Evolutionary conservation across 805 yeast species (phyloP).

Genomic region (Lachancea kluyveri): DNA sequence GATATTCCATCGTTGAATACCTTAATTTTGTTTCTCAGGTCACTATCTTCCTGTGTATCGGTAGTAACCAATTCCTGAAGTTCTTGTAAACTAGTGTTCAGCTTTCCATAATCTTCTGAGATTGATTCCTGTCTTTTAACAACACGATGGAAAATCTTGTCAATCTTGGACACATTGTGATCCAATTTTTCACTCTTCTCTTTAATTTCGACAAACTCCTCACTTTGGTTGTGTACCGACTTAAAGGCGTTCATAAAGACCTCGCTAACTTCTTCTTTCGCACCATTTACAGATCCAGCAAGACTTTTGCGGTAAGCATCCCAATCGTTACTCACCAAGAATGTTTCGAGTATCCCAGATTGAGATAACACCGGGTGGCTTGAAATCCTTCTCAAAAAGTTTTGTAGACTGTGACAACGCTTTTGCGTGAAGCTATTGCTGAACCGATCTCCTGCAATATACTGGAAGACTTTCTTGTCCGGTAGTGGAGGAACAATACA

Average conservation of each 20-base stretch:
- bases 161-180: conserved; percentile 74
- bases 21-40: conserved; percentile 30
- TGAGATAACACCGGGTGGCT: conserved; percentile 66
- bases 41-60: conserved; percentile 18
- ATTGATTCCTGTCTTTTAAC: conserved; percentile 68
- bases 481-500: conserved; percentile 91
- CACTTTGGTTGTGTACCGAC: conserved; percentile 56
- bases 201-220: conserved; percentile 76
- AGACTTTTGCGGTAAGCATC: conserved; percentile 27
- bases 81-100: conserved; percentile 63
- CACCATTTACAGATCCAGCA: conserved; percentile 19
- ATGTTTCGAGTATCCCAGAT: conserved; percentile 47
- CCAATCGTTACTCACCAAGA: conserved; percentile 29
- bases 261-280: conserved; percentile 74
- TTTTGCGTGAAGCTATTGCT: conserved; percentile 77
- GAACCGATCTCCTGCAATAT: conserved; percentile 90
- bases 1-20: conserved; percentile 44
- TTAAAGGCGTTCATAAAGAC: conserved; percentile 91
- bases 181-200: conserved; percentile 80
- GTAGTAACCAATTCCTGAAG: conserved; percentile 53
- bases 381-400: conserved; percentile 68
- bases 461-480: conserved; percentile 84
- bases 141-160: conserved; percentile 67
- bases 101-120: conserved; percentile 63
- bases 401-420: conserved; percentile 70